A percentile compares a stretch with the other conserved stretches of the same genome.
phyloP scores from a whole-genome alignment of 805 yeast species.

The Yamadazyma sp. region DNA sequence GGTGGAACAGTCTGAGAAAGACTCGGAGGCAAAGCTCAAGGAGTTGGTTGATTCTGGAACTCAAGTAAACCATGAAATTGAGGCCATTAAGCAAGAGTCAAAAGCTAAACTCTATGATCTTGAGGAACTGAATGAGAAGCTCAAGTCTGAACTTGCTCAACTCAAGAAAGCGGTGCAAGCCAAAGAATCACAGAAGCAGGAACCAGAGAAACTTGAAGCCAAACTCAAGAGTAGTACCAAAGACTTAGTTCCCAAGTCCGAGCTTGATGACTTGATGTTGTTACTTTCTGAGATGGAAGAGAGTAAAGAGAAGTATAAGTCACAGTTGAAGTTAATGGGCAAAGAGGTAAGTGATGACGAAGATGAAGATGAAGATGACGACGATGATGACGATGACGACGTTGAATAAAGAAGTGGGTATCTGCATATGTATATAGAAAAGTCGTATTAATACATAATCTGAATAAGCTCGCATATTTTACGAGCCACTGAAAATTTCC shows the following conservation, averaged over 20 bases:
- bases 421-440: background rate
- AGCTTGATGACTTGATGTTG: constrained; percentile 72
- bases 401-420: too few species aligned
- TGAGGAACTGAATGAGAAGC: constrained; percentile 1
- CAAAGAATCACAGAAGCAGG: constrained; percentile 4
- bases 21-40: background rate
- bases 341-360: constrained; percentile 70
- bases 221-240: constrained; percentile 15
- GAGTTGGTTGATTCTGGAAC: too few species aligned
- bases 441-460: background rate
- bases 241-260: constrained; percentile 46
- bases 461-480: constrained; percentile 6
- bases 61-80: constrained; percentile 1
- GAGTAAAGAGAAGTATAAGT: constrained; percentile 56
- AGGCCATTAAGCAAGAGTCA: background rate
- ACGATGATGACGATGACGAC: constrained; percentile 50
- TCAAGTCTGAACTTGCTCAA: background rate
- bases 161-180: background rate
- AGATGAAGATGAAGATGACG: constrained; percentile 65
- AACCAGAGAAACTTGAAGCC: constrained; percentile 6
- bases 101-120: constrained; percentile 3
- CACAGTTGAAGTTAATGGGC: constrained; percentile 50
- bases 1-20: background rate
- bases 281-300: constrained; percentile 78
- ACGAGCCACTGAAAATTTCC: constrained; percentile 7